Conservation (phyloP, 1,139 yeast genomes). For the Sugiyamaella novakii region DNA sequence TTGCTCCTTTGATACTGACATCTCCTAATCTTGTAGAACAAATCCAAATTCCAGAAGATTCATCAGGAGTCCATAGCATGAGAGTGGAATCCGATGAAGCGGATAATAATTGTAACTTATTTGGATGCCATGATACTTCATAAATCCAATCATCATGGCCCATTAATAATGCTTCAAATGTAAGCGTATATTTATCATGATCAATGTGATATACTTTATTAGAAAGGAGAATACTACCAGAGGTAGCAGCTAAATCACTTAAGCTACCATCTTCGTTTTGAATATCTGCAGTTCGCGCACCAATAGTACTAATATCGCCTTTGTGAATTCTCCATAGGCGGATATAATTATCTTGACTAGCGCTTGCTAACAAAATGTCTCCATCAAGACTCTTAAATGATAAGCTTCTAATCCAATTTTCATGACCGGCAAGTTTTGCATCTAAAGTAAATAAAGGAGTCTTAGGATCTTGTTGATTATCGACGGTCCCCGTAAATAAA, state of each 20-base stretch:
- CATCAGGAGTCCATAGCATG: constrained; percentile 95
- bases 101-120: constrained; percentile 64
- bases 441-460: constrained; percentile 43
- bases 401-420: constrained; percentile 86
- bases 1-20: constrained; percentile 91
- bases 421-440: constrained; percentile 78
- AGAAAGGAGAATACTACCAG: constrained; percentile 15
- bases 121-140: constrained; percentile 72
- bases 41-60: constrained; percentile 86
- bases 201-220: constrained; percentile 37
- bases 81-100: constrained; percentile 93
- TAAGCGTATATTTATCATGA: constrained; percentile 53
- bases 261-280: constrained; percentile 21
- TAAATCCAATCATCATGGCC: constrained; percentile 99
- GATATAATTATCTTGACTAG: constrained; percentile 87
- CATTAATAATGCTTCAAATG: constrained; percentile 90
- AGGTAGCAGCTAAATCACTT: constrained; percentile 20
- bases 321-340: constrained; percentile 76
- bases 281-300: constrained; percentile 28
- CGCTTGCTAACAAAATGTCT: constrained; percentile 70
- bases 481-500: constrained; percentile 46
- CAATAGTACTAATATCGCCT: constrained; percentile 46
- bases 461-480: constrained; percentile 19
- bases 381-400: constrained; percentile 57
- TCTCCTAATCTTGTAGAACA: constrained; percentile 84